These are phyloP conservation scores for Prinsepia uniflora DNA, from an alignment of 306 rosid genomes.

Conservation along the genomic window DNA sequence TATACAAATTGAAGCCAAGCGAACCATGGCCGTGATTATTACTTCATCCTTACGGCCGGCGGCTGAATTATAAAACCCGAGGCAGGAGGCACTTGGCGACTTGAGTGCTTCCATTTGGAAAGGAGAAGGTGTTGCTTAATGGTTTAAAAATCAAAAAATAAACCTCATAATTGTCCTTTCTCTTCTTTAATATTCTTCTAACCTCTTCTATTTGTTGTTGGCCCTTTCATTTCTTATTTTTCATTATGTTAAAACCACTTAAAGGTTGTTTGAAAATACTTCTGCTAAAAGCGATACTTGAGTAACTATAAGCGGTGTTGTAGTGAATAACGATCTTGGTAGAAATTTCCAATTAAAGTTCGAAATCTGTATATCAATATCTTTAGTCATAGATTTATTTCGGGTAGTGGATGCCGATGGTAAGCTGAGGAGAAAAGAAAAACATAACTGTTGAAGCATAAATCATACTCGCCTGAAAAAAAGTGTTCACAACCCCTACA, in stretches of 20 bases:
- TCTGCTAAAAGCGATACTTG: no score
- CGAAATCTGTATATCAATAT: no score
- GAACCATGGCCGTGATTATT: neutral
- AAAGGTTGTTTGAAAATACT: neutral
- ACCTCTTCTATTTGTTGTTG: neutral
- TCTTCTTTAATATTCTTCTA: neutral
- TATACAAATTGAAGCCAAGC: neutral
- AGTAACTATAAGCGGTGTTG: no score
- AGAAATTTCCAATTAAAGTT: no score
- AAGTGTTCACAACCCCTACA: no score
- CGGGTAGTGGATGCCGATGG: no score
- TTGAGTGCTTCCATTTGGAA: conserved; percentile 3
- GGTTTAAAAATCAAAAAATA: neutral
- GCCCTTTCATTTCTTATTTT: neutral
- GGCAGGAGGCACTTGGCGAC: neutral
- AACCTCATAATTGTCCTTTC: neutral
- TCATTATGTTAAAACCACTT: neutral
- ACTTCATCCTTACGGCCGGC: neutral
- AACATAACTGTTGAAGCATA: no score
- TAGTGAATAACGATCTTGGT: no score
- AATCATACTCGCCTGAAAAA: no score
- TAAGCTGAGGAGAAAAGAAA: no score
- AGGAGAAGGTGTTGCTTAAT: neutral
- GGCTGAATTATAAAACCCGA: neutral
- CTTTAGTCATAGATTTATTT: no score